Percentiles rank a stretch among this genome's conserved stretches.
These are phyloP conservation scores for Beauveria caledonica DNA, from an alignment of 2,329 filamentous ascomycete species.

Conservation along the genomic window DNA sequence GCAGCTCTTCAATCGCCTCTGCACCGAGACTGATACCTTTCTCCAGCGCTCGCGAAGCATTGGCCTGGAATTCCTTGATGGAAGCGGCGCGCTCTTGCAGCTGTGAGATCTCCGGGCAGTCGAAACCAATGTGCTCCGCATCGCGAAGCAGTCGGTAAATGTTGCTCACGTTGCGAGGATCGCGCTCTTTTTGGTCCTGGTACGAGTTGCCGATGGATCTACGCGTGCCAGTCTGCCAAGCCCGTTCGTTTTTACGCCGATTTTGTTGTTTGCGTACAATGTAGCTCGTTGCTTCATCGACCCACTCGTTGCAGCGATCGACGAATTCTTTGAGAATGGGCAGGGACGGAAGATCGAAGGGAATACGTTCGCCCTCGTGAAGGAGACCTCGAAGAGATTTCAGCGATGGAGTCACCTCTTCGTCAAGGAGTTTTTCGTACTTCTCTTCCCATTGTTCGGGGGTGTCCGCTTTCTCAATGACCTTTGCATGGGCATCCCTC, in stretches of 20 bases:
- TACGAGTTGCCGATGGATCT: conserved; percentile 52
- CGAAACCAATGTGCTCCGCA: conserved; percentile 82
- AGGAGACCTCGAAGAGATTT: conserved; percentile 78
- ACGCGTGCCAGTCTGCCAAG: conserved; percentile 65
- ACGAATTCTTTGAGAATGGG: conserved; percentile 80
- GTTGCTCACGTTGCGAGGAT: conserved; percentile 81
- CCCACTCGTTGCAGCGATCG: conserved; percentile 94
- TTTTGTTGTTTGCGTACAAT: conserved; percentile 97
- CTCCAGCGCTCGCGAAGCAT: conserved; percentile 61
- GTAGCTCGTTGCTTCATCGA: conserved; percentile 93
- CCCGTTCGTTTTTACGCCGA: conserved; percentile 87
- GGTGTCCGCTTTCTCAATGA: conserved; percentile 75
- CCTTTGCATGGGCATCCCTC: conserved; percentile 58
- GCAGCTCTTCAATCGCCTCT: conserved; percentile 75
- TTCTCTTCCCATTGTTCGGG: conserved; percentile 90
- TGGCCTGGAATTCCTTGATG: conserved; percentile 76
- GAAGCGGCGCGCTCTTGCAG: conserved; percentile 78
- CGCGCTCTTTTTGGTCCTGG: conserved; percentile 70
- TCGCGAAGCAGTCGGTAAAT: conserved; percentile 76
- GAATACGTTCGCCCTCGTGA: conserved; percentile 92
- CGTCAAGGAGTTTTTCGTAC: conserved; percentile 73
- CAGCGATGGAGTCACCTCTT: conserved; percentile 75
- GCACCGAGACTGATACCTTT: conserved; percentile 56
- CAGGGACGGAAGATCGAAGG: conserved; percentile 77
- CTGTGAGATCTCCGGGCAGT: conserved; percentile 81